A percentile compares a stretch with the other conserved stretches of the same genome.
These are phyloP conservation scores for Diaporthe ilicicola DNA, from an alignment of 2,329 filamentous ascomycete species.

Conservation along the genomic window DNA sequence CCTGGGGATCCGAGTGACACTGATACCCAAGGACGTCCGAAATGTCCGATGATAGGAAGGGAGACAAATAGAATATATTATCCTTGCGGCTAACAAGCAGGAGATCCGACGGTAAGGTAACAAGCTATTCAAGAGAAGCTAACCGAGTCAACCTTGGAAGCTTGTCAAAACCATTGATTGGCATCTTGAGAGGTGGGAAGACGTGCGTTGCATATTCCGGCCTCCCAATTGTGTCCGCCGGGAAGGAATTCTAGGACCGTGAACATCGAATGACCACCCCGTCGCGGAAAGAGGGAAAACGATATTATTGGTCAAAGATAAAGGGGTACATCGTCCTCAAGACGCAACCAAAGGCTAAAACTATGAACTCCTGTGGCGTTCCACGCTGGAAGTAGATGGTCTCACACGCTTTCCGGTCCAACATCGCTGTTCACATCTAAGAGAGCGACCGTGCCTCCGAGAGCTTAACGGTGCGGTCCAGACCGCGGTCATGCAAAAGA, in stretches of 20 bases:
- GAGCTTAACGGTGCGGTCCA: background rate
- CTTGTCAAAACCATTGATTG: background rate
- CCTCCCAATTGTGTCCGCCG: background rate
- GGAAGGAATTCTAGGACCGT: background rate
- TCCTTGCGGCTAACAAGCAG: background rate
- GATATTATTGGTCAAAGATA: background rate
- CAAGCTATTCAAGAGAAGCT: background rate
- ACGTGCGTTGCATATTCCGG: background rate
- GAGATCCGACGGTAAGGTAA: background rate
- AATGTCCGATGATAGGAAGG: background rate
- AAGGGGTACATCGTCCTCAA: background rate
- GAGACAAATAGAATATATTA: constrained; percentile 15
- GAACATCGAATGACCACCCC: background rate
- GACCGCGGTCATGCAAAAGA: background rate
- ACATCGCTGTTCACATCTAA: background rate
- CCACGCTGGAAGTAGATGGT: constrained; percentile 7
- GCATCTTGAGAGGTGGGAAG: background rate
- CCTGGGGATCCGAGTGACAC: background rate
- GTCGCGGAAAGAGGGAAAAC: background rate
- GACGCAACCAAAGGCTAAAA: background rate
- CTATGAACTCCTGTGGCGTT: background rate
- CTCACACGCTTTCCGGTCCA: background rate
- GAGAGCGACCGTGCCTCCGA: background rate
- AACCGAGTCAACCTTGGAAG: constrained; percentile 13
- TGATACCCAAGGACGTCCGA: background rate